Evolutionary conservation across 78 protist species (phyloP).

Genomic region (slime mould (Dictyostelium discoideum)): dicty_2.7 NC_007090.3:2750001-2750500

Average conservation of each 20-base stretch:
- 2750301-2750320: neutral
- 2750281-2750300: too few relatives aligned
- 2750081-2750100: neutral
- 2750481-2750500: slow-evolving; percentile 94
- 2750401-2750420: slow-evolving; percentile 39
- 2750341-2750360: too few relatives aligned
- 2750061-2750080: neutral
- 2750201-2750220: neutral
- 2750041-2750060: neutral
- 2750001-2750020: too few relatives aligned
- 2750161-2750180: neutral
- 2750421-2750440: slow-evolving; percentile 70
- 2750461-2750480: slow-evolving; percentile 95
- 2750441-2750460: slow-evolving; percentile 81
- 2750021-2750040: too few relatives aligned
- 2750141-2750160: neutral
- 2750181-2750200: neutral
- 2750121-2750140: neutral
- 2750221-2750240: neutral
- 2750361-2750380: neutral
- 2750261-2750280: too few relatives aligned
- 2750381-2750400: too few relatives aligned
- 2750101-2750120: slow-evolving; percentile 15
- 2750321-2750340: neutral
- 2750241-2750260: neutral